These are phyloP conservation scores for Solanum sitiens DNA, from an alignment of 257 asterid species.

Conservation along the genomic window DNA sequence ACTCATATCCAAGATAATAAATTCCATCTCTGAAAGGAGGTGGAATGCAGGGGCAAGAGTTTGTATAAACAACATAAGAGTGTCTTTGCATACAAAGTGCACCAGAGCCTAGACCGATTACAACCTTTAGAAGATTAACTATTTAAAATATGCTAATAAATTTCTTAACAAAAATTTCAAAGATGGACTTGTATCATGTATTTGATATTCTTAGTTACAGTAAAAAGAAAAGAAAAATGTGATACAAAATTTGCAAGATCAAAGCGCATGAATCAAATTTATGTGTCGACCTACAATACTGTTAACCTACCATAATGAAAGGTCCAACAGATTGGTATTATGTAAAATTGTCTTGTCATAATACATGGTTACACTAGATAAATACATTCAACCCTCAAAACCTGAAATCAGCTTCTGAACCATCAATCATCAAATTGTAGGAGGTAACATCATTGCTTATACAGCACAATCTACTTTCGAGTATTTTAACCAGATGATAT, in stretches of 20 bases:
- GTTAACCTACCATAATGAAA: neutral
- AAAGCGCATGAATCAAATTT: neutral
- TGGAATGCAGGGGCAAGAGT: neutral
- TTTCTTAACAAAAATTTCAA: neutral
- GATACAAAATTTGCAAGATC: neutral
- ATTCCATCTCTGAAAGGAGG: neutral
- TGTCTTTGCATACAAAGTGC: neutral
- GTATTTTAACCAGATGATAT: neutral
- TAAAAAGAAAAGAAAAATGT: neutral
- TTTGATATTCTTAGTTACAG: neutral
- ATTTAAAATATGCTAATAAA: neutral
- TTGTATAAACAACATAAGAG: neutral
- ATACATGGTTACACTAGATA: neutral
- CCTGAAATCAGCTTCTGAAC: neutral
- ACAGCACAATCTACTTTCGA: neutral
- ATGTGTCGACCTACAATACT: neutral
- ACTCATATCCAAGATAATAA: neutral
- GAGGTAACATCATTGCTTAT: neutral
- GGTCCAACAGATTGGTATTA: neutral
- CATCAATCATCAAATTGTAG: neutral
- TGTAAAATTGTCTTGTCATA: neutral
- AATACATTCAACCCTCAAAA: neutral
- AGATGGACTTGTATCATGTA: neutral
- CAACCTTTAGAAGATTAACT: neutral
- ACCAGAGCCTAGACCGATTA: neutral